Evolutionary conservation across 2,329 filamentous ascomycete genomes (phyloP).

Genomic region (Chaetomium sp.): DNA sequence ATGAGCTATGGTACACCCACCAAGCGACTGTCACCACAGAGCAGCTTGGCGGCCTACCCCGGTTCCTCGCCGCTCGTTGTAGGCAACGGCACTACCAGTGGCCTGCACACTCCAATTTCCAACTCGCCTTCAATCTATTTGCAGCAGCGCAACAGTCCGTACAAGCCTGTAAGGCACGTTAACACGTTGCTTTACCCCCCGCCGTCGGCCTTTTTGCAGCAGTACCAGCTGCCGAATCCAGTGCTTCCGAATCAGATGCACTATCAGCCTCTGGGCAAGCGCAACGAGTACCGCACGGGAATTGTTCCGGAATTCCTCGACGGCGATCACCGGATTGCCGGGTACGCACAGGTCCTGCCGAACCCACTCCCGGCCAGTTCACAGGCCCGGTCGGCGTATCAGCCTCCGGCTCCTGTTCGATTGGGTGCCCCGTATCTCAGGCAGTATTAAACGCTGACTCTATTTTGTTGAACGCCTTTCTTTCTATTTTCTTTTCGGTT

Average conservation of each 20-base stretch:
- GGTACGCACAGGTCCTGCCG: constrained; percentile 7
- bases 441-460: constrained; percentile 1
- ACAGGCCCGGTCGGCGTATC: constrained; percentile 3
- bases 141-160: constrained; percentile 83
- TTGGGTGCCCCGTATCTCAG: background rate
- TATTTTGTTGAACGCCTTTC: background rate
- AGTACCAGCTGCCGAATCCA: constrained; percentile 51
- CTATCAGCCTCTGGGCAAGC: constrained; percentile 69
- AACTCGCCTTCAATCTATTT: constrained; percentile 85
- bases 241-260: constrained; percentile 68
- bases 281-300: constrained; percentile 61
- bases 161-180: constrained; percentile 82
- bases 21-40: constrained; percentile 48
- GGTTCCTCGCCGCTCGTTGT: constrained; percentile 63
- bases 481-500: background rate
- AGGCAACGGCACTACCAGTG: constrained; percentile 21
- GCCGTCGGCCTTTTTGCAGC: constrained; percentile 69
- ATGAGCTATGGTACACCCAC: constrained; percentile 44
- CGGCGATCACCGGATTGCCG: background rate
- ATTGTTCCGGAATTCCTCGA: constrained; percentile 58
- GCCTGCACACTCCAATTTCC: constrained; percentile 58
- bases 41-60: constrained; percentile 43
- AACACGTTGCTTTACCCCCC: constrained; percentile 88
- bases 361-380: background rate
- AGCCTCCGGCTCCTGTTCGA: background rate